Evolutionary conservation across 2,329 filamentous ascomycete species (phyloP), one percentile per base, ranked within the genome.

Genomic region (Triangularia setosa): DNA sequence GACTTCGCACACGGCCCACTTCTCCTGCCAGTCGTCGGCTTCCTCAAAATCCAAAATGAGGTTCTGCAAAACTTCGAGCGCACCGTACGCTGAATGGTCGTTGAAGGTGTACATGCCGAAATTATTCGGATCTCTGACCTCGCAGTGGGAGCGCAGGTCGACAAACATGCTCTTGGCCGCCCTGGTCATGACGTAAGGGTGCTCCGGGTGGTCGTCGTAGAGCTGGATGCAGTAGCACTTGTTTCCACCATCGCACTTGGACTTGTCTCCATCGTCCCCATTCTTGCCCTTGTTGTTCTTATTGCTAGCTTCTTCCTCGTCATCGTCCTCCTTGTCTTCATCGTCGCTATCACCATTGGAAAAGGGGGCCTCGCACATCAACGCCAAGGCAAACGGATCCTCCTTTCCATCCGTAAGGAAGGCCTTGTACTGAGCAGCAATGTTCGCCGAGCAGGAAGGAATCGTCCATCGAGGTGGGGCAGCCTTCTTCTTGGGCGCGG

Each of bases 31-130:
- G 56, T 73, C 66, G 24, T 63, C 67, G 3, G 71, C 75, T 56
- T 77, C 73, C 0, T 68, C 65, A 53, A 72, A 78, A 64, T 79
- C 77, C 6, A 79, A 68, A 1, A 82, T 53, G 6, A n/a, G 64
- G 60, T 82, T 83, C 68, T 82, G 73, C 3, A 81, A 24, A 0
- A 79, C 67, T 70, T 83, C 79, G 0, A 82, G 12, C 1, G 72
- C 60, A 1, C 80, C 80, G 54, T 79, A 81, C 3, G 64, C 71
- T 4, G 60, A 68, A 56, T 77, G 77, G 65, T 81, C 77, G 60
- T 81, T 82, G 69, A 74, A 80, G 2, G 76, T 76, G 68, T 80
- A 72, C 76, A 82, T 78, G 5, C 18, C 21, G 52, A 82, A 81
- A 35, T 52, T 27, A 58, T 68, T 67, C 0, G 67, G 66, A 52